Percentiles rank a stretch among this genome's conserved stretches.
These are phyloP conservation scores for Chimonanthus praecox DNA, from an alignment of 164 flowering plant species.

Conservation along the genomic window DNA sequence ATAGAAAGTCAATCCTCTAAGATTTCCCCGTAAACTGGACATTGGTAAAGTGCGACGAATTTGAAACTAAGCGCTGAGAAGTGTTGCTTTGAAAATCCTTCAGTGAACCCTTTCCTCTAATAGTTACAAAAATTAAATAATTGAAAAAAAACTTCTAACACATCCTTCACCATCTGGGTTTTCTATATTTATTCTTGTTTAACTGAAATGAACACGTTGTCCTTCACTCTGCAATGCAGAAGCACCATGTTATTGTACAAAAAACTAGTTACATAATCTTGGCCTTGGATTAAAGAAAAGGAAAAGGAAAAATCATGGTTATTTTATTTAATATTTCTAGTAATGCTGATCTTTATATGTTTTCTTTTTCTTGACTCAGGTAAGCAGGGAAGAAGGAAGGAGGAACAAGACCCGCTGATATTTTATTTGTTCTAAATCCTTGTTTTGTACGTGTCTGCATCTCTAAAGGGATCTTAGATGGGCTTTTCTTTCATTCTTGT, in stretches of 20 bases:
- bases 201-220: constrained; percentile 3
- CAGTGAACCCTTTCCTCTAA: too few relatives aligned
- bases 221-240: constrained; percentile 43
- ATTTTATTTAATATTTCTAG: neutral
- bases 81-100: too few relatives aligned
- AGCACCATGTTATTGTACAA: constrained; percentile 38
- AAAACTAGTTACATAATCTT: constrained; percentile 31
- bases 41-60: too few relatives aligned
- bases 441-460: constrained; percentile 13
- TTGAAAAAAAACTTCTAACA: too few relatives aligned
- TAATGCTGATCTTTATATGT: neutral
- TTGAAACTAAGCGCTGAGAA: too few relatives aligned
- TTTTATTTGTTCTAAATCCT: constrained; percentile 9
- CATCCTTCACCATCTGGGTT: neutral
- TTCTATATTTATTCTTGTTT: neutral
- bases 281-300: neutral
- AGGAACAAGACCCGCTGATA: constrained; percentile 29
- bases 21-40: too few relatives aligned
- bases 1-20: too few relatives aligned
- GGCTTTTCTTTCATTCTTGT: constrained; percentile 15
- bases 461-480: constrained; percentile 25
- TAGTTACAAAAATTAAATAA: too few relatives aligned
- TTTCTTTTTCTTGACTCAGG: constrained; percentile 24
- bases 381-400: constrained; percentile 35
- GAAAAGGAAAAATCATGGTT: neutral